These are phyloP conservation scores for Backusella liffmaniae DNA, from an alignment of 192 early-diverging fungal genomes.

Conservation along the genomic window DNA sequence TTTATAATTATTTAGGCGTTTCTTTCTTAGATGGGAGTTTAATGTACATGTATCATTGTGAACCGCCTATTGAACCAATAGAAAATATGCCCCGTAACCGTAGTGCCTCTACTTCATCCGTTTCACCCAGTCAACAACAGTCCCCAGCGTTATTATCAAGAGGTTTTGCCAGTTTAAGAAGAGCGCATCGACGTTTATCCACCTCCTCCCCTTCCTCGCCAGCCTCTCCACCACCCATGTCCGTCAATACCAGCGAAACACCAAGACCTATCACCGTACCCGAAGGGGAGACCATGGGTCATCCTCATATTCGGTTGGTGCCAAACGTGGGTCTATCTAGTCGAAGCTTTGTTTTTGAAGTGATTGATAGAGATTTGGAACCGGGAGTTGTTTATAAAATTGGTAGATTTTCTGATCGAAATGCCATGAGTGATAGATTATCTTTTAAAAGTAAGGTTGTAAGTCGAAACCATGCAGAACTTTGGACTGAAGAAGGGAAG, in stretches of 20 bases:
- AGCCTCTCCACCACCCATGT: background rate
- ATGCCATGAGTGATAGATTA: conserved; percentile 59
- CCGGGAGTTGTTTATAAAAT: conserved; percentile 64
- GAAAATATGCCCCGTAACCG: conserved; percentile 10
- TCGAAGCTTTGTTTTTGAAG: conserved; percentile 44
- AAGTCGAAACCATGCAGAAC: conserved; percentile 87
- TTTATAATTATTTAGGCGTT: background rate
- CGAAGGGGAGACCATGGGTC: too few relatives aligned
- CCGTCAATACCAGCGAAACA: background rate
- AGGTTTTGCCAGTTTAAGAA: conserved; percentile 12
- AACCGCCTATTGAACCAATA: background rate
- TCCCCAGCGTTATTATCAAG: conserved; percentile 14
- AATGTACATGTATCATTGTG: background rate
- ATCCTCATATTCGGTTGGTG: conserved; percentile 2
- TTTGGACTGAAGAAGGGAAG: conserved; percentile 79
- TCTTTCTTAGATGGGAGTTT: background rate
- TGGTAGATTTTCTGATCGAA: conserved; percentile 71
- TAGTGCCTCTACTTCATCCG: background rate
- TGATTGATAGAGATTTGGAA: conserved; percentile 60
- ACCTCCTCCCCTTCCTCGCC: background rate
- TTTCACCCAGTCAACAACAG: background rate
- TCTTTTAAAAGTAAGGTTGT: conserved; percentile 93
- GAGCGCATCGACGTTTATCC: conserved; percentile 8
- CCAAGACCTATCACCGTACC: background rate
- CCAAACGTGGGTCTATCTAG: conserved; percentile 7